Conservation (phyloP, 2,329 filamentous ascomycete species). For the Magnaporthiopsis poae region DNA sequence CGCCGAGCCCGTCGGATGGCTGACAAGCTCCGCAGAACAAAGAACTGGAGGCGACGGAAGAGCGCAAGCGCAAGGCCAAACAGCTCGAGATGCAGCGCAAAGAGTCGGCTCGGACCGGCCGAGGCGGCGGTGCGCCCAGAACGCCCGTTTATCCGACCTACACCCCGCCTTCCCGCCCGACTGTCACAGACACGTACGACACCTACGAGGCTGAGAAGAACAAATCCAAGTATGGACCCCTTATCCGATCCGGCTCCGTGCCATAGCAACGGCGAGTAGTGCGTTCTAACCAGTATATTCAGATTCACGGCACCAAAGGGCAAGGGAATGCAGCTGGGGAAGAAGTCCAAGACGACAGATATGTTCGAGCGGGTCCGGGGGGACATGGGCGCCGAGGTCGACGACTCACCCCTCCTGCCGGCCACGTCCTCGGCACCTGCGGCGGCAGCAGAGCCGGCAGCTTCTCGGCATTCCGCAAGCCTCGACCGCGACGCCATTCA, state of each 20-base stretch:
- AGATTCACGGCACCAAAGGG: slow-evolving; percentile 63
- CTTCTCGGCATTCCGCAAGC: slow-evolving; percentile 52
- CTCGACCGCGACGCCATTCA: slow-evolving; percentile 77
- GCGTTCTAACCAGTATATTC: slow-evolving; percentile 9
- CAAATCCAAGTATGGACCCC: slow-evolving; percentile 64
- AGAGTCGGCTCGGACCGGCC: slow-evolving; percentile 72
- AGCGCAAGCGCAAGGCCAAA: slow-evolving; percentile 97
- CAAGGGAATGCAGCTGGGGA: slow-evolving; percentile 98
- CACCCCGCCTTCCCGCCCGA: slow-evolving; percentile 59
- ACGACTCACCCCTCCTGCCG: slow-evolving; percentile 64
- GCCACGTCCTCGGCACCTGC: slow-evolving; percentile 39
- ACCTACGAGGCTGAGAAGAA: slow-evolving; percentile 96
- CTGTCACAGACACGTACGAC: slow-evolving; percentile 75
- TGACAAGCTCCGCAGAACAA: slow-evolving; percentile 60
- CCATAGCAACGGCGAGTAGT: background rate
- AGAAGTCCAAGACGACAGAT: slow-evolving; percentile 95
- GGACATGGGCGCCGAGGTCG: slow-evolving; percentile 77
- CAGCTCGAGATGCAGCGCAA: slow-evolving; percentile 98
- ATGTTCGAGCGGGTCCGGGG: slow-evolving; percentile 94
- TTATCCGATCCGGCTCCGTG: background rate
- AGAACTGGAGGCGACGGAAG: slow-evolving; percentile 93
- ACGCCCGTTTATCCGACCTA: slow-evolving; percentile 82
- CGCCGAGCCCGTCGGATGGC: background rate
- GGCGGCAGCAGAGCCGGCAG: slow-evolving; percentile 40
- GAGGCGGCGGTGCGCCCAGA: slow-evolving; percentile 53